These are phyloP conservation scores for Sporothrix brunneoviolacea DNA, from an alignment of 2,329 filamentous ascomycete genomes.

Conservation along the genomic window DNA sequence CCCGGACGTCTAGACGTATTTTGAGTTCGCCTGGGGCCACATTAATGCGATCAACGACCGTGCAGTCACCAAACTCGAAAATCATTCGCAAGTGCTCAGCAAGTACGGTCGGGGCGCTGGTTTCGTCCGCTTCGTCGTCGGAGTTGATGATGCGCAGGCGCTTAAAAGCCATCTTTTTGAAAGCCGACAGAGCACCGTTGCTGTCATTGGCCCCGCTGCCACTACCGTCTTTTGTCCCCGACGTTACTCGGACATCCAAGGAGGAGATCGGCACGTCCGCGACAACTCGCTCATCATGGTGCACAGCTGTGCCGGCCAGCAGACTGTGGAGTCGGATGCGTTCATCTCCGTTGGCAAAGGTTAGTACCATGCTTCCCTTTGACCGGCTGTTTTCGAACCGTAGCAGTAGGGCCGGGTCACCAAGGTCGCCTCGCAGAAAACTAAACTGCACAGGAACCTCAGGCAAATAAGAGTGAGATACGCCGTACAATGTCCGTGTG, in stretches of 20 bases:
- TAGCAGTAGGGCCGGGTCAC: slow-evolving; percentile 62
- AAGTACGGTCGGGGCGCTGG: slow-evolving; percentile 58
- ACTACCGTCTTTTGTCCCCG: slow-evolving; percentile 42
- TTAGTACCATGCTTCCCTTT: slow-evolving; percentile 67
- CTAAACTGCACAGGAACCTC: slow-evolving; percentile 68
- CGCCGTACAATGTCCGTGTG: slow-evolving; percentile 69
- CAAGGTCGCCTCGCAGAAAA: slow-evolving; percentile 65
- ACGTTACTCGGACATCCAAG: slow-evolving; percentile 31
- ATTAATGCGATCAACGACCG: slow-evolving; percentile 77
- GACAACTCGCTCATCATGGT: slow-evolving; percentile 62
- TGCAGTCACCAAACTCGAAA: slow-evolving; percentile 68
- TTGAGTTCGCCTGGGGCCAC: slow-evolving; percentile 68
- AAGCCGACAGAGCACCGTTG: slow-evolving; percentile 40
- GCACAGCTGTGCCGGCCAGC: slow-evolving; percentile 64
- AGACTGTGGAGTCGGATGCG: slow-evolving; percentile 65
- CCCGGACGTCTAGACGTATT: slow-evolving; percentile 56
- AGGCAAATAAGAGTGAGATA: slow-evolving; percentile 63
- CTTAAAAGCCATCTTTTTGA: slow-evolving; percentile 56
- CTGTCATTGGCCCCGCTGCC: slow-evolving; percentile 43
- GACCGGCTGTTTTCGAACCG: slow-evolving; percentile 60
- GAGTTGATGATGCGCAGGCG: slow-evolving; percentile 66
- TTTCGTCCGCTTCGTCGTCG: slow-evolving; percentile 54
- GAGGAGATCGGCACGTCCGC: slow-evolving; percentile 61
- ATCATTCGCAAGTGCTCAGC: slow-evolving; percentile 72
- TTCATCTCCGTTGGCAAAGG: slow-evolving; percentile 68